Evolutionary conservation across 768 basidiomycete genomes (phyloP).

Genomic region (Lentinula detonsa): DNA sequence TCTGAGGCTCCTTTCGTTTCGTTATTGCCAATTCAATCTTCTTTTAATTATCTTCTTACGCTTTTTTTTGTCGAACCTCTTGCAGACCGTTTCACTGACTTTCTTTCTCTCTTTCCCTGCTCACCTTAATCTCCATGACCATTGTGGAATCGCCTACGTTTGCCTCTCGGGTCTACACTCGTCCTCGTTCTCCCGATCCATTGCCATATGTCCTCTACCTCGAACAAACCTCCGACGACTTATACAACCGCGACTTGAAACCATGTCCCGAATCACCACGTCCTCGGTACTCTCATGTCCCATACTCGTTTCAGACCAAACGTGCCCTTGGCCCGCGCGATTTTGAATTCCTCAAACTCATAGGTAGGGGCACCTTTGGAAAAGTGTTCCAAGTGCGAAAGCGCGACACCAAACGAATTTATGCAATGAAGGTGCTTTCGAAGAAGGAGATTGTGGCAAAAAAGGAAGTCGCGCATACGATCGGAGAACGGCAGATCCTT

Average conservation of each 20-base stretch:
- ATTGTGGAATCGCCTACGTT: not conserved
- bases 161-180: not conserved
- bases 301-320: slow-evolving; percentile 52
- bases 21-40: not conserved
- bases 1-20: not conserved
- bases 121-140: not conserved
- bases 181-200: slow-evolving; percentile 8
- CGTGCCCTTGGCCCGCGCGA: slow-evolving; percentile 88
- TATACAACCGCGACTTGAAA: slow-evolving; percentile 5
- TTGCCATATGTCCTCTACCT: not conserved
- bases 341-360: slow-evolving; percentile 98
- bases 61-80: not conserved
- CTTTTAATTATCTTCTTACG: not conserved
- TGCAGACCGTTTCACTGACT: not conserved
- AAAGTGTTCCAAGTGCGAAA: slow-evolving; percentile 99
- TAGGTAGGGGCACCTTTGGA: slow-evolving; percentile 97
- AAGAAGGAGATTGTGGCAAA: slow-evolving; percentile 99
- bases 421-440: slow-evolving; percentile 98
- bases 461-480: slow-evolving; percentile 99
- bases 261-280: not conserved
- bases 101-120: not conserved
- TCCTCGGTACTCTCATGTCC: slow-evolving; percentile 4
- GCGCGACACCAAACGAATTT: slow-evolving; percentile 95
- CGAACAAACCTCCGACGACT: not conserved
- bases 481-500: slow-evolving; percentile 98